phyloP scores from a whole-genome alignment of 805 yeast species.

The Yamadazyma insecticola region DNA sequence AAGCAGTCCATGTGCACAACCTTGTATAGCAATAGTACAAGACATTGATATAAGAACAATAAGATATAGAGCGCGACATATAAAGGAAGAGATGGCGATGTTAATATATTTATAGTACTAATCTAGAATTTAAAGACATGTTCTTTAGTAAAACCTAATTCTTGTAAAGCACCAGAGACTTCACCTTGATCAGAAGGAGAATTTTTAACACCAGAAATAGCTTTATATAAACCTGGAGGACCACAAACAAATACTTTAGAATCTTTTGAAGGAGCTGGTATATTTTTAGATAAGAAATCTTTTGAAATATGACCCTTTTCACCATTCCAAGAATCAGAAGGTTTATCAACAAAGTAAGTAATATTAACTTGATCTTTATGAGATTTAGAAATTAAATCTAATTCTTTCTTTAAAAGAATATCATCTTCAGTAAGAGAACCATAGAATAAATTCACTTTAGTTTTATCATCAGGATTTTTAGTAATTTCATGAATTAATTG shows the following conservation, averaged over 20 bases:
- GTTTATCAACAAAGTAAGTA: conserved; percentile 74
- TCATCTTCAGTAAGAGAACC: conserved; percentile 79
- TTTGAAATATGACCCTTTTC: conserved; percentile 72
- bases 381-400: conserved; percentile 62
- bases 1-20: conserved; percentile 87
- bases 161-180: conserved; percentile 80
- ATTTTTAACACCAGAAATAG: conserved; percentile 79
- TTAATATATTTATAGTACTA: too few species aligned
- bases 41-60: too few species aligned
- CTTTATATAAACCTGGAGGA: conserved; percentile 87
- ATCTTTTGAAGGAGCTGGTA: conserved; percentile 59
- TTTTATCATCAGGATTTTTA: conserved; percentile 79
- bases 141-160: conserved; percentile 81
- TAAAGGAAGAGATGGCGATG: too few species aligned
- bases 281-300: conserved; percentile 57
- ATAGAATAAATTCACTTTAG: conserved; percentile 78
- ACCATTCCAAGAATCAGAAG: conserved; percentile 48
- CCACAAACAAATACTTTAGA: conserved; percentile 84
- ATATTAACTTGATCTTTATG: conserved; percentile 77
- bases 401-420: conserved; percentile 71
- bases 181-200: conserved; percentile 95
- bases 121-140: conserved; percentile 84
- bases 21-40: conserved; percentile 83
- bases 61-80: too few species aligned
- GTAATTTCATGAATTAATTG: conserved; percentile 78